Evolutionary conservation across 176 grass and related monocot species (phyloP).

Genomic region (Aegilops speltoides): DNA sequence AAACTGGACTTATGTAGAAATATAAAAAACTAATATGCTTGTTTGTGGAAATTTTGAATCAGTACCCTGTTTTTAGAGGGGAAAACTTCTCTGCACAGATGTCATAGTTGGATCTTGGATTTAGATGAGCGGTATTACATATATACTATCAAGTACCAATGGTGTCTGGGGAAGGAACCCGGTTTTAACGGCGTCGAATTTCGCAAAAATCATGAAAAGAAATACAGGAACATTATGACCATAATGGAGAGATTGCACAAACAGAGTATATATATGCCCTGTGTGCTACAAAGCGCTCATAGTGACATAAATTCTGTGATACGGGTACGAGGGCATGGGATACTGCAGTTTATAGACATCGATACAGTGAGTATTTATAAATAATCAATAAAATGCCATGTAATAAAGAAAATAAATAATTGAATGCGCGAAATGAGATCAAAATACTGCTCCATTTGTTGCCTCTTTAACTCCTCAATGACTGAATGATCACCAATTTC

Average conservation of each 20-base stretch:
- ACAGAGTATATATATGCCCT: not conserved
- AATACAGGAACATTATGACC: not conserved
- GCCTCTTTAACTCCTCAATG: not conserved
- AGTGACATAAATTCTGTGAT: not conserved
- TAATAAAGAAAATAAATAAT: not conserved
- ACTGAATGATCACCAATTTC: not conserved
- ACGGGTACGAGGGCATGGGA: not conserved
- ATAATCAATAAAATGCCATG: not conserved
- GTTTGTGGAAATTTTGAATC: too few relatives aligned
- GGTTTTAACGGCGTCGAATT: not conserved
- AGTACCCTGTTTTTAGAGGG: not conserved
- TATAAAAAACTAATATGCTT: too few relatives aligned
- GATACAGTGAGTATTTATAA: not conserved
- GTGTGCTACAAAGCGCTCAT: not conserved
- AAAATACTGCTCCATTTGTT: not conserved
- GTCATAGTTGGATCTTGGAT: not conserved
- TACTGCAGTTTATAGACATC: not conserved
- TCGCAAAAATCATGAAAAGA: not conserved
- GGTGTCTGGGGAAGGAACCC: not conserved
- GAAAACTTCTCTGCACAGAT: not conserved
- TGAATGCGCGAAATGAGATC: not conserved
- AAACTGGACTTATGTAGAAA: too few relatives aligned
- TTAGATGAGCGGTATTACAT: not conserved
- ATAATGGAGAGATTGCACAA: not conserved
- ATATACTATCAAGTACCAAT: not conserved